Conservation (phyloP, 371 early-diverging fungal genomes). For the Apophysomyces ossiformis region DNA sequence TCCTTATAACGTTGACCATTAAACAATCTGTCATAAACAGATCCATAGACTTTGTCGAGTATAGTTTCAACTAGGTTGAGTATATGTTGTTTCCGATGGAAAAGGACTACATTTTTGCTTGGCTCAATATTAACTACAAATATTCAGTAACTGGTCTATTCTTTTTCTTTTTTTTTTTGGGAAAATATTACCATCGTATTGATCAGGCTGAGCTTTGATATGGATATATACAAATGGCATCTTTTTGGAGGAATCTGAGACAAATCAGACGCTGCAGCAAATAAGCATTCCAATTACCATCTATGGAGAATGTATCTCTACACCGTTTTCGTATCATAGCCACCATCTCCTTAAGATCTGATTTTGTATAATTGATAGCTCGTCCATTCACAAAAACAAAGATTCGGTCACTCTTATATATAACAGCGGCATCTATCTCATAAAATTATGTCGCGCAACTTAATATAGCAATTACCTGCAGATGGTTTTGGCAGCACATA, state of each 20-base stretch:
- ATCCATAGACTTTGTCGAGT: slow-evolving; percentile 25
- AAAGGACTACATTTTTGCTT: slow-evolving; percentile 36
- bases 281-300: slow-evolving; percentile 14
- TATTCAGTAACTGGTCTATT: neutral
- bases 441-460: neutral
- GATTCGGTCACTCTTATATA: slow-evolving; percentile 40
- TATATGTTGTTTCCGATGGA: slow-evolving; percentile 37
- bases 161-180: too few species aligned
- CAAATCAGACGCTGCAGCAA: neutral
- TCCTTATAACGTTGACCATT: slow-evolving; percentile 4
- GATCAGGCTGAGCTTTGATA: slow-evolving; percentile 31
- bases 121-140: slow-evolving; percentile 51
- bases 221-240: slow-evolving; percentile 44
- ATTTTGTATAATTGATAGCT: slow-evolving; percentile 40
- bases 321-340: slow-evolving; percentile 27
- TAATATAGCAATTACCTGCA: slow-evolving; percentile 27
- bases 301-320: slow-evolving; percentile 19
- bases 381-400: slow-evolving; percentile 47
- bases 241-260: slow-evolving; percentile 23
- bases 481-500: slow-evolving; percentile 31
- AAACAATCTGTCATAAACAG: slow-evolving; percentile 19
- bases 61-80: slow-evolving; percentile 24
- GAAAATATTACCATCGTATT: slow-evolving; percentile 38
- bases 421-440: slow-evolving; percentile 28
- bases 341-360: slow-evolving; percentile 42